Base-by-base conservation (phyloP, 768 basidiomycete species). In the Hygrophorus pudorinus region DNA sequence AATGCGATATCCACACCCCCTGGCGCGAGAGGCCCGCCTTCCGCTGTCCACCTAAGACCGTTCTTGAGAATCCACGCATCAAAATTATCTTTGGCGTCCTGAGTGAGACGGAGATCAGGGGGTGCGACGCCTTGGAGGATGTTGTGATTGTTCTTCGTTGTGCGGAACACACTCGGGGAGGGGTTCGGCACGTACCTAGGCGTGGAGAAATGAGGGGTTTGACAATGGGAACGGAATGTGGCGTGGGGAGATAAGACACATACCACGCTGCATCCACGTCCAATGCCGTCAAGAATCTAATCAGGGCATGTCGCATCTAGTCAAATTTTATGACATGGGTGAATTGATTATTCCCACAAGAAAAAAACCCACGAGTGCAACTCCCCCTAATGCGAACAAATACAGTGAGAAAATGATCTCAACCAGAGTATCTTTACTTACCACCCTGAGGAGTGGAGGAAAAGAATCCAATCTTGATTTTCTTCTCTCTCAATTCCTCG, bases 81-180 rank as follows among this genome's bases (percentile, higher is more conserved):
- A 52, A 89, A 89, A 44, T 71, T 75, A 45, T 79, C 78, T 65
- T 90, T 87, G 41, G 83, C 80, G 44, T 81, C 79, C 50, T 83
- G 72, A 1, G 79, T 83, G 36, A 96, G 75, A 48, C 86, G 82
- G 40, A 89, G 72, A 48, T 77, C 77, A 7, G 84, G 79, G 10
- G 78, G 64, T 1, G 91, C 85, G 41, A 96, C 92, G 49, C 92
- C 92, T 77, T 96, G 91, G 17, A 94, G 71, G 58, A 88, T 89
- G 65, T 90, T 90, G 76, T 90, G 87, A 70, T 89, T 89, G 86
- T 89, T 88, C 72, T 87, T 87, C 51, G 90, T 93, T 48, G 85
- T 90, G 51, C 90, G 80, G 75, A 93, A 94, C 31, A 94, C 86
- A 50, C 75, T 77, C 1, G 91, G 90, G 37, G 88, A 81, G 17